These are phyloP conservation scores for Saccharum hybrid DNA, from an alignment of 202 grass and related monocot species.

Conservation along the genomic window DNA sequence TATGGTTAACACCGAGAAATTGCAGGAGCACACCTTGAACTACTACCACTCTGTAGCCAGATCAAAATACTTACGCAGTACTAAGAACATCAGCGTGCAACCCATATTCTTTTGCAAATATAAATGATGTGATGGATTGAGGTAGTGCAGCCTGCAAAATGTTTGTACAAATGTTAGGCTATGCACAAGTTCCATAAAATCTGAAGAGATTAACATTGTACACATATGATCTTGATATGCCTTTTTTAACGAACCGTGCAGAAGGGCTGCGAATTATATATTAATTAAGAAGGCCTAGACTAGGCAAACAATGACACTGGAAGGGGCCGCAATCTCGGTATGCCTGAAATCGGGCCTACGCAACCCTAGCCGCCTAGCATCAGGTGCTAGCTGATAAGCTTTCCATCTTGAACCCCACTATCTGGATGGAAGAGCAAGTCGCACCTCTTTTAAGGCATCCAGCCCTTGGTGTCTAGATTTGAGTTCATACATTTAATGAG, in stretches of 20 bases:
- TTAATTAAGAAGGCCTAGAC: background rate
- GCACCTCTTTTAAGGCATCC: background rate
- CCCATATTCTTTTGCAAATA: conserved; percentile 92
- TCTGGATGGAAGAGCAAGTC: background rate
- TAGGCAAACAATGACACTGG: background rate
- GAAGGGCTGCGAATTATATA: background rate
- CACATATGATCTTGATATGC: background rate
- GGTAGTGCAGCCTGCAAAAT: conserved; percentile 85
- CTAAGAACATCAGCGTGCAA: conserved; percentile 91
- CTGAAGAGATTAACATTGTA: background rate
- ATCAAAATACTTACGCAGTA: conserved; percentile 78
- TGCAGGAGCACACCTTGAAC: conserved; percentile 28
- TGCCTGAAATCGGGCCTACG: background rate
- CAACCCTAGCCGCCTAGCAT: background rate
- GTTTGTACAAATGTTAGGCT: conserved; percentile 39
- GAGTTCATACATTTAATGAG: conserved; percentile 27
- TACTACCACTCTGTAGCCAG: conserved; percentile 29
- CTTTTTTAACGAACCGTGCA: background rate
- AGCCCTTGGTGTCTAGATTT: conserved; percentile 7
- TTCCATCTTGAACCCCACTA: conserved; percentile 27
- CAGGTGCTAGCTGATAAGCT: conserved; percentile 7
- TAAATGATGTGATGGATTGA: conserved; percentile 93
- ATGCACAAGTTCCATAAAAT: conserved; percentile 25
- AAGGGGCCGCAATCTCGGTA: too few relatives aligned
- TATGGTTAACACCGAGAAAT: conserved; percentile 38